A percentile compares a stretch with the other conserved stretches of the same genome.
Conservation (phyloP, 163 green algal species). For the Scenedesmus sp. region DNA sequence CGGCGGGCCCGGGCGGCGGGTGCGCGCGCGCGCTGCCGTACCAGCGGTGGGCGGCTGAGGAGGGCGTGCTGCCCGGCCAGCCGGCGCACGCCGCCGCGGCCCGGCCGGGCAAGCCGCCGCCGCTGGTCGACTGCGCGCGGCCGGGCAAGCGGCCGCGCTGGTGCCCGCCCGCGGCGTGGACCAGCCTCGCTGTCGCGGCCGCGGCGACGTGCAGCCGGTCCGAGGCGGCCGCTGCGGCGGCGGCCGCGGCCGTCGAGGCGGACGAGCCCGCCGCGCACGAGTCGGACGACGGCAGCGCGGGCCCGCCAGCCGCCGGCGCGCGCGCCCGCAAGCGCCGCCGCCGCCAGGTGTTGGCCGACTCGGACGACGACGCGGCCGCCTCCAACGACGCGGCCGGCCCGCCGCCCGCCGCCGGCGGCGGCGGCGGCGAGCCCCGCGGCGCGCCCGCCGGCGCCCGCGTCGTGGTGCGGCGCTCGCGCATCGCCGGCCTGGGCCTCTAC, state of each 20-base stretch:
- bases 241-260: too few species aligned
- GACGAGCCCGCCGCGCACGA: conserved; percentile 3
- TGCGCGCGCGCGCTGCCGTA: conserved; percentile 6
- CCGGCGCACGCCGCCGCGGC: not conserved
- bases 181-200: conserved; percentile 1
- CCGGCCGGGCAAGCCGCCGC: conserved; percentile 6
- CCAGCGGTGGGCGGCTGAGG: conserved; percentile 13
- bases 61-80: not conserved
- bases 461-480: conserved; percentile 55
- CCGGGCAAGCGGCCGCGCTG: conserved; percentile 8
- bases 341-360: not conserved
- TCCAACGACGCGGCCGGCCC: not conserved
- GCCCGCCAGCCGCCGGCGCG: too few species aligned
- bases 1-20: not conserved
- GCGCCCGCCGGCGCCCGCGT: conserved; percentile 19
- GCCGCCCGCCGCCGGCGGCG: too few species aligned
- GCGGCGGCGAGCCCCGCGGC: not conserved
- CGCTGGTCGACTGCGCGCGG: conserved; percentile 8
- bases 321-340: too few species aligned
- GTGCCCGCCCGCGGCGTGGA: not conserved
- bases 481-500: conserved; percentile 57
- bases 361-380: not conserved
- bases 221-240: not conserved
- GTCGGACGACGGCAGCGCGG: too few species aligned
- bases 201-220: not conserved